Conservation (phyloP, 495 filamentous ascomycete genomes). For the Penicillium egyptiacum region DNA sequence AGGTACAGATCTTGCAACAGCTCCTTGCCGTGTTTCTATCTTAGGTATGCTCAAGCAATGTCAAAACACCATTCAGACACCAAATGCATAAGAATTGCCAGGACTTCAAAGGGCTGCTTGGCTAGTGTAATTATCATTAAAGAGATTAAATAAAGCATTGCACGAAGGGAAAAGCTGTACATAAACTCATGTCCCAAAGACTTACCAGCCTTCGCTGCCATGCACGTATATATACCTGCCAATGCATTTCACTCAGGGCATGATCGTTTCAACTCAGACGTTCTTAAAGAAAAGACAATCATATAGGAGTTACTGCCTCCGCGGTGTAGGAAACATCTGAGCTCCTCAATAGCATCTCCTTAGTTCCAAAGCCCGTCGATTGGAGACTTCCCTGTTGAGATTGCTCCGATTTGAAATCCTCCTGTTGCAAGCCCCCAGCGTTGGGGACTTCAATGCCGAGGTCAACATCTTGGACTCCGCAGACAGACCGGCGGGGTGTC, state of each 20-base stretch:
- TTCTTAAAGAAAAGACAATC: not conserved
- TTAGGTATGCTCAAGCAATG: not conserved
- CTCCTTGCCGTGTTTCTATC: too few relatives aligned
- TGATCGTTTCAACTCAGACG: not conserved
- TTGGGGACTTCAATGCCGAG: not conserved
- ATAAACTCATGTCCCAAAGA: not conserved
- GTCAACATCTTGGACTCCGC: constrained; percentile 1
- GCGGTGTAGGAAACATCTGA: not conserved
- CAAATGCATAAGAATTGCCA: too few relatives aligned
- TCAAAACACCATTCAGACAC: too few relatives aligned
- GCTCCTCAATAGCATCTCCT: not conserved
- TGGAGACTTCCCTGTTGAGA: not conserved
- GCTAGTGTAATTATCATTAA: not conserved
- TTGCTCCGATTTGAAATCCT: not conserved
- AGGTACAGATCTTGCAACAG: too few relatives aligned
- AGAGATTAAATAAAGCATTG: not conserved
- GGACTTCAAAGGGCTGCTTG: too few relatives aligned
- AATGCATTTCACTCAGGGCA: not conserved
- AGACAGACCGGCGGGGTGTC: constrained; percentile 13
- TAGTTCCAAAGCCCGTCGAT: not conserved
- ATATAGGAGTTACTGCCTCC: not conserved
- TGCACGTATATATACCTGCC: not conserved
- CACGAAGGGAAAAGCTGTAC: not conserved
- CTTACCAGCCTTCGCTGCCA: not conserved
- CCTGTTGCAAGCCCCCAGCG: not conserved